Percentiles rank a stretch among this genome's conserved stretches.
Conservation (phyloP, 2,329 filamentous ascomycete genomes). For the Monilinia polystroma region DNA sequence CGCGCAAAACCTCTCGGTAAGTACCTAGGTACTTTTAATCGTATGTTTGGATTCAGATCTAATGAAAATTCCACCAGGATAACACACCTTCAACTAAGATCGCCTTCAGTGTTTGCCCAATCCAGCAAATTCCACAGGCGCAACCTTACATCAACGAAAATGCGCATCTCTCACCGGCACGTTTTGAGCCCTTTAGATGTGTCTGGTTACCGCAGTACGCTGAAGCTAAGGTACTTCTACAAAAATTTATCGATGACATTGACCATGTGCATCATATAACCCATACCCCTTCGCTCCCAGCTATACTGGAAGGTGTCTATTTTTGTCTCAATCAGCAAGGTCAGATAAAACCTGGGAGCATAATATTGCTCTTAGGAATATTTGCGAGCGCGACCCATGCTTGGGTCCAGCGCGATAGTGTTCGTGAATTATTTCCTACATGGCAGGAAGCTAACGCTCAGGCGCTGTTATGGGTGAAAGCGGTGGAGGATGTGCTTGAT, state of each 20-base stretch:
- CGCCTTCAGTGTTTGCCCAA: constrained; percentile 25
- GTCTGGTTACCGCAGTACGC: constrained; percentile 26
- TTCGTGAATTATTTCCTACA: constrained; percentile 22
- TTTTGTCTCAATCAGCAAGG: too few relatives aligned
- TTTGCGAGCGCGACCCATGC: too few relatives aligned
- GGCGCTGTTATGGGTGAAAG: constrained; percentile 38
- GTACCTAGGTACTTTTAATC: not conserved
- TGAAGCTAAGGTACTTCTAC: constrained; percentile 26
- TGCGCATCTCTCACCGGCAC: not conserved
- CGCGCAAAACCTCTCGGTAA: constrained; percentile 18
- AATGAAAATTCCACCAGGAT: not conserved
- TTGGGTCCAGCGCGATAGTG: too few relatives aligned
- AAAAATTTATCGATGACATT: constrained; percentile 26
- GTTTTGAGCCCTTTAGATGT: constrained; percentile 23
- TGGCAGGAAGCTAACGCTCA: constrained; percentile 37
- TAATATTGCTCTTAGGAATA: too few relatives aligned
- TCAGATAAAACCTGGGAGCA: too few relatives aligned
- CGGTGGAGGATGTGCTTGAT: constrained; percentile 40
- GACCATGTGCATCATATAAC: constrained; percentile 14
- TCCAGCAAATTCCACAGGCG: constrained; percentile 22
- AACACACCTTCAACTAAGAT: constrained; percentile 18
- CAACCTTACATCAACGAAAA: constrained; percentile 22
- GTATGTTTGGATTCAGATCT: too few relatives aligned
- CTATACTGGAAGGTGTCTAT: too few relatives aligned
- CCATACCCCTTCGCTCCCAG: too few relatives aligned